Evolutionary conservation across 768 basidiomycete genomes (phyloP).

Genomic region (Clavulina sp.): DNA sequence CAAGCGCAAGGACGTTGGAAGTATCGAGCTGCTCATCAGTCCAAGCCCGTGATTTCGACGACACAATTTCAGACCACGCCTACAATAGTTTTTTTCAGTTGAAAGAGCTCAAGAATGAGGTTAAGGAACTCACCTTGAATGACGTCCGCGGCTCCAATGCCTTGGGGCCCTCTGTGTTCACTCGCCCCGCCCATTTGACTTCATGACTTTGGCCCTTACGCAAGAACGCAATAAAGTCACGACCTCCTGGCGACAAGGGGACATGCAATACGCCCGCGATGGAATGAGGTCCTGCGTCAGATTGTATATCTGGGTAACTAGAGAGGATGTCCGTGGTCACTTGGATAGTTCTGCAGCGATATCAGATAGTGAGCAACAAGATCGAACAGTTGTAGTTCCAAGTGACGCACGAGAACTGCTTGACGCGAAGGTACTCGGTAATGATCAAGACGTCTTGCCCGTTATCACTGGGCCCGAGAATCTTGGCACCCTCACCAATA

Average conservation of each 20-base stretch:
- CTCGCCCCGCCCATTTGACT: slow-evolving; percentile 66
- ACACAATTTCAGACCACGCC: slow-evolving; percentile 57
- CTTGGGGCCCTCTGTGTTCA: slow-evolving; percentile 28
- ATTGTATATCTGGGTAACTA: slow-evolving; percentile 56
- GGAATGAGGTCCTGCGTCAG: slow-evolving; percentile 37
- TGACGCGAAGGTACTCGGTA: slow-evolving; percentile 60
- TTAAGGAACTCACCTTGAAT: slow-evolving; percentile 34
- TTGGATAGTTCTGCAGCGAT: slow-evolving; percentile 36
- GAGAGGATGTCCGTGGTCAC: slow-evolving; percentile 46
- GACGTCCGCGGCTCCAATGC: slow-evolving; percentile 54
- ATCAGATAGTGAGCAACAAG: neutral
- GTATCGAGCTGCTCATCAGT: slow-evolving; percentile 73
- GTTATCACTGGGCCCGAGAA: slow-evolving; percentile 48
- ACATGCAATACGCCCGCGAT: slow-evolving; percentile 63
- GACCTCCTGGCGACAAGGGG: slow-evolving; percentile 50
- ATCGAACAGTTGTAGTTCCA: neutral
- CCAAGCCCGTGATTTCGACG: slow-evolving; percentile 52
- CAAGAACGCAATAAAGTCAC: slow-evolving; percentile 68
- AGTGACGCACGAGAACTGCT: slow-evolving; percentile 42
- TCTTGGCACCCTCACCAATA: slow-evolving; percentile 53
- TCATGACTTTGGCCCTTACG: slow-evolving; percentile 56
- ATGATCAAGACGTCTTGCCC: slow-evolving; percentile 66
- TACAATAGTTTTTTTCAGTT: no score
- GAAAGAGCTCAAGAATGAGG: no score
- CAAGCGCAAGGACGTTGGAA: slow-evolving; percentile 56